Evolutionary conservation across 805 yeast species (phyloP).

Genomic region (Kodamaea sagamina): DNA sequence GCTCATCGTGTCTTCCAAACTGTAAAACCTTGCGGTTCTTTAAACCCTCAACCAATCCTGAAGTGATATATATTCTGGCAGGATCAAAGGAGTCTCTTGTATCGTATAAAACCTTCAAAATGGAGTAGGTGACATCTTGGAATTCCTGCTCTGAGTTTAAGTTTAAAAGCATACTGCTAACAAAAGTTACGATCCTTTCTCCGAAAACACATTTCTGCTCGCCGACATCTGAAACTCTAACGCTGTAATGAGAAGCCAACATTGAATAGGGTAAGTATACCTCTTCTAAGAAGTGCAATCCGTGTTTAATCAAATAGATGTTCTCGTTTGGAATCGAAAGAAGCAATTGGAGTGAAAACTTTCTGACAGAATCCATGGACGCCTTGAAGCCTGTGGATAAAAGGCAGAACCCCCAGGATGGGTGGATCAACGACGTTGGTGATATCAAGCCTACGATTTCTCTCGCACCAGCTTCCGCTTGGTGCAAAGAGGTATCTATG

Average conservation of each 20-base stretch:
- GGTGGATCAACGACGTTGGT: constrained; percentile 53
- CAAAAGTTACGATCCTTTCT: constrained; percentile 46
- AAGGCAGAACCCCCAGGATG: constrained; percentile 73
- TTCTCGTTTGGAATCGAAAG: constrained; percentile 51
- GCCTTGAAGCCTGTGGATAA: constrained; percentile 75
- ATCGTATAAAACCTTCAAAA: constrained; percentile 48
- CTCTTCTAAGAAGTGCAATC: constrained; percentile 46
- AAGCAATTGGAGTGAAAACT: constrained; percentile 57
- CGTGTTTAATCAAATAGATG: constrained; percentile 37
- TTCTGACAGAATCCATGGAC: constrained; percentile 74
- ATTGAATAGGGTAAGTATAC: constrained; percentile 59
- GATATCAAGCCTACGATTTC: constrained; percentile 61
- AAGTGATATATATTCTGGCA: constrained; percentile 59
- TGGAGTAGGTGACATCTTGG: constrained; percentile 26
- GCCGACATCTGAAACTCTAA: constrained; percentile 29
- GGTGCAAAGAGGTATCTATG: constrained; percentile 83
- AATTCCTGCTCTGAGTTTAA: constrained; percentile 27
- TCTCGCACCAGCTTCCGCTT: constrained; percentile 70
- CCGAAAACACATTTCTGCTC: constrained; percentile 60
- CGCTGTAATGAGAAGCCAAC: constrained; percentile 62
- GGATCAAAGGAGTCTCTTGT: constrained; percentile 64
- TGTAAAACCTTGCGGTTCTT: constrained; percentile 26
- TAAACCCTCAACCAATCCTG: constrained; percentile 61
- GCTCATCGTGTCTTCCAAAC: constrained; percentile 28
- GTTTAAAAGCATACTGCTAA: constrained; percentile 38